phyloP scores from a whole-genome alignment of 2,329 filamentous ascomycete species.

The Fusarium redolens region DNA sequence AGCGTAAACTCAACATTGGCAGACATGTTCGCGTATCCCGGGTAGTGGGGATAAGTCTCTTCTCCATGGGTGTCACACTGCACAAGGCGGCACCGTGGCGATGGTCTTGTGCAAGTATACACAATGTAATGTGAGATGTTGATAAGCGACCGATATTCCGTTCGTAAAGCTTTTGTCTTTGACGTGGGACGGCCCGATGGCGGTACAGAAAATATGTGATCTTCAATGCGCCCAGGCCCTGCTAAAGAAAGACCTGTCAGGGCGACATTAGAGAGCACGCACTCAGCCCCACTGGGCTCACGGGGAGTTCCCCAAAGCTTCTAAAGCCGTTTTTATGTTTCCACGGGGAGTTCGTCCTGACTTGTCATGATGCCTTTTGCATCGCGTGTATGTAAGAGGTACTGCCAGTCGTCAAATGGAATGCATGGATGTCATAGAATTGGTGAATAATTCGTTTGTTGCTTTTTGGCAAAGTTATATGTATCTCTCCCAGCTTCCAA shows the following conservation, averaged over 20 bases:
- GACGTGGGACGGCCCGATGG: constrained; percentile 8
- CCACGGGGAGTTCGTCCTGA: constrained; percentile 23
- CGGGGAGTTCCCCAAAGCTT: constrained; percentile 39
- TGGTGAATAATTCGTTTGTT: constrained; percentile 10
- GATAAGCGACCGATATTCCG: constrained; percentile 25
- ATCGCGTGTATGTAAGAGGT: constrained; percentile 15
- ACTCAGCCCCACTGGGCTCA: constrained; percentile 35
- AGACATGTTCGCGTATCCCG: constrained; percentile 36
- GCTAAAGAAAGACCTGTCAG: constrained; percentile 18
- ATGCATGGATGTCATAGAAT: constrained; percentile 2
- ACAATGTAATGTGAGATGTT: constrained; percentile 4
- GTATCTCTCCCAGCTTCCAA: constrained; percentile 72
- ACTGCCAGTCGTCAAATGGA: constrained; percentile 8
- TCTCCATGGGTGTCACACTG: constrained; percentile 13
- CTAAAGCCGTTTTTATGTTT: constrained; percentile 16
- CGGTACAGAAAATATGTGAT: constrained; percentile 11
- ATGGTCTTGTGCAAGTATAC: constrained; percentile 6
- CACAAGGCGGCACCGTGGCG: constrained; percentile 20
- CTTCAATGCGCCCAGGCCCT: constrained; percentile 16
- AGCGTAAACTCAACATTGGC: constrained; percentile 34
- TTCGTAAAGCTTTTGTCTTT: not conserved
- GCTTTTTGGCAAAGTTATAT: constrained; percentile 42
- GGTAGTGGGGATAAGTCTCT: constrained; percentile 25
- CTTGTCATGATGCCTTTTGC: constrained; percentile 21
- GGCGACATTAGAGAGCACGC: constrained; percentile 31